A percentile compares a stretch with the other conserved stretches of the same genome.
These are phyloP conservation scores for Hevea brasiliensis DNA, from an alignment of 345 rosid genomes.

Conservation along the genomic window DNA sequence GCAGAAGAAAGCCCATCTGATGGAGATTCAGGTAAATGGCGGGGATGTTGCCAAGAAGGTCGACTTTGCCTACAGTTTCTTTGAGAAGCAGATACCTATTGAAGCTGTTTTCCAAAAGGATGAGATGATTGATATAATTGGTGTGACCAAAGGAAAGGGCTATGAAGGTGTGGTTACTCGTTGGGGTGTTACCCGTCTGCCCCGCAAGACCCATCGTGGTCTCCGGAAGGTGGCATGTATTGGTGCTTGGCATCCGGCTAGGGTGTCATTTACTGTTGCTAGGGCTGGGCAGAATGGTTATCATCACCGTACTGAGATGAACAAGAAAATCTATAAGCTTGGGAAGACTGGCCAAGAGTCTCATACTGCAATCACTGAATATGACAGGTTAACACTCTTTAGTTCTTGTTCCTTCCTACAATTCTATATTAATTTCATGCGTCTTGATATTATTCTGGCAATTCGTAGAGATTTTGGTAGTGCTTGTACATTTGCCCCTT, in stretches of 20 bases:
- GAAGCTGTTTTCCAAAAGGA: conserved; percentile 84
- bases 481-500: not conserved
- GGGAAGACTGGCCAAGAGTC: conserved; percentile 69
- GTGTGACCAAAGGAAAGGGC: conserved; percentile 87
- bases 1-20: conserved; percentile 87
- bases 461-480: not conserved
- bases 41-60: conserved; percentile 72
- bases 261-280: conserved; percentile 87
- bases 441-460: too few species aligned
- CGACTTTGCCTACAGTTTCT: conserved; percentile 73
- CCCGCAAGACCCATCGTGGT: conserved; percentile 90
- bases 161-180: conserved; percentile 91
- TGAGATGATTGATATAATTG: conserved; percentile 82
- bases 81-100: conserved; percentile 81
- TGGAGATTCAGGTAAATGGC: conserved; percentile 90
- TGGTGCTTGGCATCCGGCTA: conserved; percentile 95
- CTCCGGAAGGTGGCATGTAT: conserved; percentile 93
- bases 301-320: conserved; percentile 88
- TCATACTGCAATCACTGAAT: conserved; percentile 73
- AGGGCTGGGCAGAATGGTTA: conserved; percentile 96
- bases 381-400: conserved; percentile 50
- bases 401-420: not conserved
- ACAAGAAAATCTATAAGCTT: conserved; percentile 81
- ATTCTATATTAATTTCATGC: too few species aligned
- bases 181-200: conserved; percentile 91